Percentiles rank a stretch among this genome's conserved stretches.
Conservation (phyloP, 768 basidiomycete genomes). For the Rhodotorula kratochvilovae region DNA sequence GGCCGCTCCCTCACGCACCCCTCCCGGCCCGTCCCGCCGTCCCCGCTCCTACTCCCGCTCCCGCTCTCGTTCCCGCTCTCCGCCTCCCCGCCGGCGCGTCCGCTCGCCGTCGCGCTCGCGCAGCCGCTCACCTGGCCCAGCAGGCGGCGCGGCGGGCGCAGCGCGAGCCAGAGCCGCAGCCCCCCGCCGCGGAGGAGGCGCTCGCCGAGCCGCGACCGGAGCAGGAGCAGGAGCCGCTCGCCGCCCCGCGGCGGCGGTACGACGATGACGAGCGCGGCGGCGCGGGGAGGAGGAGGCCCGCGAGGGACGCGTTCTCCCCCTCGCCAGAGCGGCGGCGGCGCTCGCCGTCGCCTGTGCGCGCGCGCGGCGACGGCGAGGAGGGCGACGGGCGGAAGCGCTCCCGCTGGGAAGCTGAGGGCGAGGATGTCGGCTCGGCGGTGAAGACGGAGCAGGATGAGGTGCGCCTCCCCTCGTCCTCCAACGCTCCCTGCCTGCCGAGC, state of each 20-base stretch:
- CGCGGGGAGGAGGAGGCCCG: background rate
- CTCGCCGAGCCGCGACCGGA: slow-evolving; percentile 3
- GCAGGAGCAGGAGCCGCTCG: slow-evolving; percentile 10
- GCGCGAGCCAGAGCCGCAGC: background rate
- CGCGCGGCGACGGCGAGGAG: slow-evolving; percentile 36
- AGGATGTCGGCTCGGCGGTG: background rate
- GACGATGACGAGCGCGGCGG: background rate
- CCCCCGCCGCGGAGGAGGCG: background rate
- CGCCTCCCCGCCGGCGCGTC: background rate
- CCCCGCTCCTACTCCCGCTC: background rate
- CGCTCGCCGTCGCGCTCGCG: slow-evolving; percentile 5
- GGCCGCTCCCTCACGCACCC: slow-evolving; percentile 23
- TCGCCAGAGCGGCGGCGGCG: background rate
- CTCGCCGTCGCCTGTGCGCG: background rate
- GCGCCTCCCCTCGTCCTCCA: background rate
- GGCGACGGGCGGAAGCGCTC: background rate
- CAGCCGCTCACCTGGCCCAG: background rate
- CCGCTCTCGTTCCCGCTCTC: background rate
- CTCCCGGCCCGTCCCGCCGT: background rate
- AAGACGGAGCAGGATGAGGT: background rate
- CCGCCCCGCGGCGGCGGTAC: background rate
- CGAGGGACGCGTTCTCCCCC: background rate
- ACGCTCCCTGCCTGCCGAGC: too few relatives aligned
- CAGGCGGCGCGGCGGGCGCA: background rate
- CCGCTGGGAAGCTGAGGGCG: background rate